Percentiles rank a stretch among this genome's conserved stretches.
Evolutionary conservation across 768 basidiomycete genomes (phyloP).

Genomic region (Suillus sp.): DNA sequence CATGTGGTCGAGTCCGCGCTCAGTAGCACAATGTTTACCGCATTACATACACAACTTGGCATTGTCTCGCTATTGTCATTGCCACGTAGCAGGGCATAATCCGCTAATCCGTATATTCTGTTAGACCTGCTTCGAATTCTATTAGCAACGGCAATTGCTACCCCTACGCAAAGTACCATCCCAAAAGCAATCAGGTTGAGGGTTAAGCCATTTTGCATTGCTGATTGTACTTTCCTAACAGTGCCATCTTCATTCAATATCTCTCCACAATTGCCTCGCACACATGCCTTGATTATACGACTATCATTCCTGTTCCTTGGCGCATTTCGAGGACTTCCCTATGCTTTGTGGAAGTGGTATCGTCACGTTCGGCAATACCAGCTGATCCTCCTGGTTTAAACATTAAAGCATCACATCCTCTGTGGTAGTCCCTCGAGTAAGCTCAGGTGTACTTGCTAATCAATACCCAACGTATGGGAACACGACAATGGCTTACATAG

Average conservation of each 20-base stretch:
- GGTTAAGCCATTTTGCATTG: background rate
- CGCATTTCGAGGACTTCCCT: background rate
- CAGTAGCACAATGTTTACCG: background rate
- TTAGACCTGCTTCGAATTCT: background rate
- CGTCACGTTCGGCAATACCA: no score
- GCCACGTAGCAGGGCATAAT: background rate
- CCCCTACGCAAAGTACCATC: background rate
- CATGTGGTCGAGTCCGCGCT: background rate
- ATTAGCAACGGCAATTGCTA: background rate
- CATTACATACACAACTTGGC: background rate
- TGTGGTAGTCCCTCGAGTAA: background rate
- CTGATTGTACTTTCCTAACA: background rate
- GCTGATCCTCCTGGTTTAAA: background rate
- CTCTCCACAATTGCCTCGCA: background rate
- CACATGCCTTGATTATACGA: background rate
- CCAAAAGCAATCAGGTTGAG: background rate
- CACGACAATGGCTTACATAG: background rate
- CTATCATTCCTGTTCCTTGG: background rate
- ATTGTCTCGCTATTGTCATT: background rate
- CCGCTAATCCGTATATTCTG: background rate
- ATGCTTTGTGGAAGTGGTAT: background rate
- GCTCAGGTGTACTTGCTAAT: background rate
- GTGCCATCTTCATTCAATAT: background rate
- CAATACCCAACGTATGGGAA: background rate
- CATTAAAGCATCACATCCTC: background rate